Conservation (phyloP, 139 green algal species). For the Micractinium sp. region DNA sequence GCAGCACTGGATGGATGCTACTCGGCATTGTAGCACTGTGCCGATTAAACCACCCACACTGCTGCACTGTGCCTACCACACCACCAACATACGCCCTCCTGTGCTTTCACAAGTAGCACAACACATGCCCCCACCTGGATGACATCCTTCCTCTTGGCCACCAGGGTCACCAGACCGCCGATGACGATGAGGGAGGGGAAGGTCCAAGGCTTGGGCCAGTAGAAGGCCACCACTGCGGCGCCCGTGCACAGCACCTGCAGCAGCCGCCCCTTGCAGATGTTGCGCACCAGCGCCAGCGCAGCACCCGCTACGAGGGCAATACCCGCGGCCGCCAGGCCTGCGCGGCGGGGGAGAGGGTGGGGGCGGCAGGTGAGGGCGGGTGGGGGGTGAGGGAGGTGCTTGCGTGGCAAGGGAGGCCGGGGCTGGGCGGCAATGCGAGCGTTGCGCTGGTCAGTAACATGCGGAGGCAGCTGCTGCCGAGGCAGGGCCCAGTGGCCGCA, state of each 20-base stretch:
- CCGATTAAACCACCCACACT: no score
- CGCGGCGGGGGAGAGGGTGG: no score
- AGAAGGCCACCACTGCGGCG: slow-evolving; percentile 74
- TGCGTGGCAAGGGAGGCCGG: no score
- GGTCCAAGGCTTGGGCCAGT: slow-evolving; percentile 77
- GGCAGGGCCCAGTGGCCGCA: not conserved
- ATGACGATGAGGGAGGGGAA: slow-evolving; percentile 74
- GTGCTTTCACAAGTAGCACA: no score
- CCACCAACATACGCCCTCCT: no score
- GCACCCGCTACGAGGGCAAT: slow-evolving; percentile 86
- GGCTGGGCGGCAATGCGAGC: no score
- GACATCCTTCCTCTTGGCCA: slow-evolving; percentile 47
- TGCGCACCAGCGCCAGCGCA: slow-evolving; percentile 70
- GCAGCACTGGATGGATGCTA: no score
- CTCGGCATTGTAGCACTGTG: no score
- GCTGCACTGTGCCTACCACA: no score
- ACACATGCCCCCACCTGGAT: slow-evolving; percentile 24
- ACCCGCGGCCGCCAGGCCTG: slow-evolving; percentile 50
- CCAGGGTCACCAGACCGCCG: slow-evolving; percentile 73
- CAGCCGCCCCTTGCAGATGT: slow-evolving; percentile 70
- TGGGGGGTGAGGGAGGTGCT: not conserved
- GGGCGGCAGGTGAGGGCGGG: not conserved
- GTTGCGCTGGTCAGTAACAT: not conserved
- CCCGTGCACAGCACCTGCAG: slow-evolving; percentile 34
- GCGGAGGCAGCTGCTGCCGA: not conserved